Conservation (phyloP, 2,329 filamentous ascomycete species). For the Geosmithia morbida region DNA sequence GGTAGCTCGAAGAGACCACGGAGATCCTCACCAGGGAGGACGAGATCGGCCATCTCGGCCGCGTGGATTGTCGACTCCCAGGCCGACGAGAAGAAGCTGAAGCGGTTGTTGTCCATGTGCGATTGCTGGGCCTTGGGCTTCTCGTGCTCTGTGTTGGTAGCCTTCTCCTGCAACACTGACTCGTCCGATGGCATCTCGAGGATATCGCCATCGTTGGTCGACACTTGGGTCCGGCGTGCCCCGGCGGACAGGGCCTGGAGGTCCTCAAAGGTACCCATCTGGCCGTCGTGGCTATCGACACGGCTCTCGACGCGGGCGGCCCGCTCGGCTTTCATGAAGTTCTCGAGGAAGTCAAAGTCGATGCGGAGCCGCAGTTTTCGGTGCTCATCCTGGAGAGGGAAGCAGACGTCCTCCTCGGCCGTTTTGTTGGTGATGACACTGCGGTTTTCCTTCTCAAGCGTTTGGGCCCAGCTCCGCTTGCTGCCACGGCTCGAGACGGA, state of each 20-base stretch:
- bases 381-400: slow-evolving; percentile 57
- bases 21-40: slow-evolving; percentile 81
- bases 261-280: slow-evolving; percentile 17
- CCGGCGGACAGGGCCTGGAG: slow-evolving; percentile 12
- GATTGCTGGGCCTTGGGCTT: slow-evolving; percentile 21
- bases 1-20: slow-evolving; percentile 68
- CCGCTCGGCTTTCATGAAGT: slow-evolving; percentile 59
- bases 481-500: slow-evolving; percentile 55
- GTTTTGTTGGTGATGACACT: slow-evolving; percentile 53
- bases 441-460: slow-evolving; percentile 46
- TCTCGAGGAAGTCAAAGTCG: slow-evolving; percentile 88
- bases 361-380: slow-evolving; percentile 64
- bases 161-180: slow-evolving; percentile 32
- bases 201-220: slow-evolving; percentile 42
- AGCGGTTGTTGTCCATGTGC: slow-evolving; percentile 56
- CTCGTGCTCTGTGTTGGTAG: slow-evolving; percentile 13
- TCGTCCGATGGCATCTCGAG: slow-evolving; percentile 35
- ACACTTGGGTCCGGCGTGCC: slow-evolving; percentile 19
- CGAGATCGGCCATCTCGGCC: slow-evolving; percentile 71
- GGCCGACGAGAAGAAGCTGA: slow-evolving; percentile 94
- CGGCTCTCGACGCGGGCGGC: slow-evolving; percentile 33
- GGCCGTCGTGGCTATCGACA: slow-evolving; percentile 21
- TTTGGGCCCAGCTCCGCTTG: slow-evolving; percentile 40
- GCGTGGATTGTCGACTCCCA: slow-evolving; percentile 90
- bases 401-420: slow-evolving; percentile 80